These are phyloP conservation scores for Quercus parvula DNA, from an alignment of 306 rosid genomes.

Conservation along the genomic window DNA sequence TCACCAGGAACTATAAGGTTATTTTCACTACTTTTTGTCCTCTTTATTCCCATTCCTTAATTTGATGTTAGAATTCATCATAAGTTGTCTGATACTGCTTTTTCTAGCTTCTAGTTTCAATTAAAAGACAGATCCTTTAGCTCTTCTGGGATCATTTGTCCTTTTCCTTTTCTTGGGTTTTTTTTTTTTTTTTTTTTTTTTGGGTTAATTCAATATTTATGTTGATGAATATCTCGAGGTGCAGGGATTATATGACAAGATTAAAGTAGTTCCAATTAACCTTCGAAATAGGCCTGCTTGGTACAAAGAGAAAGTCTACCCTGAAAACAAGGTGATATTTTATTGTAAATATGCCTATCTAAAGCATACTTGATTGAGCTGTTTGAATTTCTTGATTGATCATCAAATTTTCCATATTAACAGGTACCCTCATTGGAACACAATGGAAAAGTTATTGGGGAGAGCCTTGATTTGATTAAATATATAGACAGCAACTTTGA, in stretches of 20 bases:
- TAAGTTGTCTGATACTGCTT: background rate
- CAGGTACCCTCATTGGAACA: constrained; percentile 92
- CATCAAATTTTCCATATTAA: background rate
- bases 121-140: background rate
- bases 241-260: constrained; percentile 73
- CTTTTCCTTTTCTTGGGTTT: background rate
- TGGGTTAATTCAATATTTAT: background rate
- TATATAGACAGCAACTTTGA: constrained; percentile 58
- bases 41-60: background rate
- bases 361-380: background rate
- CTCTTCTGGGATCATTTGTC: background rate
- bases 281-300: constrained; percentile 73
- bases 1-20: constrained; percentile 79
- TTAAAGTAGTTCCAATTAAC: constrained; percentile 59
- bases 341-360: background rate
- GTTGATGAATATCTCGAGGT: background rate
- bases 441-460: constrained; percentile 75
- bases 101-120: background rate
- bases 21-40: background rate
- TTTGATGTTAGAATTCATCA: background rate
- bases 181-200: too few relatives aligned
- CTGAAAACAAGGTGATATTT: constrained; percentile 47
- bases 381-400: background rate
- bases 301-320: constrained; percentile 79
- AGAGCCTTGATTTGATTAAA: constrained; percentile 83